Evolutionary conservation across 2,329 filamentous ascomycete genomes (phyloP).

Genomic region (Ophiostoma montium): DNA sequence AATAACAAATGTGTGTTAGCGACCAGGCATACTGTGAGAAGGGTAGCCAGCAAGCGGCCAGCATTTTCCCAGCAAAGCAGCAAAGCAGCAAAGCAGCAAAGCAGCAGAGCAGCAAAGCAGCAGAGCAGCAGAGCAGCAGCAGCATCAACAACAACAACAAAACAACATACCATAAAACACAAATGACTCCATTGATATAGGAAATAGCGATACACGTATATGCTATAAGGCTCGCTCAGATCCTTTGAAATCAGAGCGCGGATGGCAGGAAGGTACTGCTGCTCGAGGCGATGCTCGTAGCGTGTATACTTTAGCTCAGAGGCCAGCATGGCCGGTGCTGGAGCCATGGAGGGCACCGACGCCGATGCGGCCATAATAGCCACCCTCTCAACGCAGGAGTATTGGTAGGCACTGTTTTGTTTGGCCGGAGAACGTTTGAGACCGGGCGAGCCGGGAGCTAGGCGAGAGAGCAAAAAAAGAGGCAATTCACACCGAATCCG

Average conservation of each 20-base stretch:
- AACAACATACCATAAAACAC: conserved; percentile 73
- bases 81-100: no score
- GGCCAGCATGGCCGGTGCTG: not conserved
- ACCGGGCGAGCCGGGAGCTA: no score
- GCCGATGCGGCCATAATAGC: not conserved
- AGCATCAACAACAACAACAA: not conserved
- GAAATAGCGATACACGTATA: conserved; percentile 98
- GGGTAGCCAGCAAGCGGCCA: no score
- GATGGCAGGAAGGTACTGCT: conserved; percentile 66
- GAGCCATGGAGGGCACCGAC: not conserved
- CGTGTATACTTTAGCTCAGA: conserved; percentile 42
- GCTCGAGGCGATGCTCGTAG: conserved; percentile 47
- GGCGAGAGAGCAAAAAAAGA: no score
- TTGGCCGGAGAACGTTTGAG: no score
- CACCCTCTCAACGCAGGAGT: no score
- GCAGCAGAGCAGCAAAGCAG: not conserved
- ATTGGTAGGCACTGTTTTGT: no score
- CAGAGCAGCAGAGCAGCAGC: not conserved
- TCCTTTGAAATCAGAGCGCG: conserved; percentile 89
- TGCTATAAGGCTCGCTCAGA: conserved; percentile 94
- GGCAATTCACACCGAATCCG: no score
- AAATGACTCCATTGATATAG: conserved; percentile 94
- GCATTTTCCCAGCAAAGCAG: no score
- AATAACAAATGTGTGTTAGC: no score
- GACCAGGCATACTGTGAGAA: no score